Base-by-base conservation (phyloP, 208 protist species). In the Hexamita inflata region DNA sequence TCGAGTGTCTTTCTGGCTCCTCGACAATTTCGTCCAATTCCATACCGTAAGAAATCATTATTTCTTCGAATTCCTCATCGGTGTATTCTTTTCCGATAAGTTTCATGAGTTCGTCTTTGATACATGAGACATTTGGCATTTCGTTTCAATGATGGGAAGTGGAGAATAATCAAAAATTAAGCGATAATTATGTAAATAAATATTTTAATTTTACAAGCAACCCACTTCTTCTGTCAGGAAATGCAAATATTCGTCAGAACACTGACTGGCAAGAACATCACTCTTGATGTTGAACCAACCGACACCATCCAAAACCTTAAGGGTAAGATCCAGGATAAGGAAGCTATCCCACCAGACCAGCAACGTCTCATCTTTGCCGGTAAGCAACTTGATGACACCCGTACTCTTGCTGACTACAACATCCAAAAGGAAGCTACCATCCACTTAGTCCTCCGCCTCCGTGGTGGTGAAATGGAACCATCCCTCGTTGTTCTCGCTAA, bases 391-490 rank as follows among this genome's bases (percentile, higher is more conserved):
- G 93, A 96, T 86, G 92, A 98, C 53, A 75, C 60, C 85, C 89
- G 93, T 77, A 95, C 92, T 66, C 88, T 98, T 15, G 84, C 88
- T 58, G 94, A 98, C 88, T 97, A 96, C 92, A 95, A 95, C 89
- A 95, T 98, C 87, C 93, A 97, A 88, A 97, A 98, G 89, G 95
- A 98, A 86, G 95, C 92, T 39, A 98, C 94, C 70, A 90, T 98
- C 53, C 94, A 98, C 86, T 86, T 98, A 15, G 95, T 98, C 66
- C 88, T 98, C 13, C 85, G 92, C 74, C 86, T 96, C 75, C 87
- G 90, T 61, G 90, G 90, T 80, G 90, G 90, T 30, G 7, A 57
- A 11, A 26, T 13, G 30, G n/a, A 38, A 19, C n/a, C 34, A 26
- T 39, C 60, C 60, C 60, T 66, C 15, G n/a, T 66, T 11, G 15